Conservation (phyloP, 768 basidiomycete genomes). For the Lactifluus volemus region DNA sequence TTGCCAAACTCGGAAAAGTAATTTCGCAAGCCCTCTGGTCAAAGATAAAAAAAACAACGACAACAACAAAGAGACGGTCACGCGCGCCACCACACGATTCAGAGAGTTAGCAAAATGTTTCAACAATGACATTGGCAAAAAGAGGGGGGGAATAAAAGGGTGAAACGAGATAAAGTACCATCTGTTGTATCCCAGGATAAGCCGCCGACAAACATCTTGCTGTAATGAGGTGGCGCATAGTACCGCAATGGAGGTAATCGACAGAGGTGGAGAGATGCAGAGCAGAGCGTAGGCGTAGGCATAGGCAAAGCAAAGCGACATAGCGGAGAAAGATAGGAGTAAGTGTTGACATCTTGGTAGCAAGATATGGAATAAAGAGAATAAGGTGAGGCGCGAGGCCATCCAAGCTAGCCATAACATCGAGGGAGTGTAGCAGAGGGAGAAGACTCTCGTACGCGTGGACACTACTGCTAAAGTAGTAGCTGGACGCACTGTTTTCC, state of each 20-base stretch:
- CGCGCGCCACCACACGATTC: slow-evolving; percentile 28
- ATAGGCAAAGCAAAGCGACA: slow-evolving; percentile 19
- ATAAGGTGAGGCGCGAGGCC: slow-evolving; percentile 4
- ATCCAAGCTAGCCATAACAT: slow-evolving; percentile 16
- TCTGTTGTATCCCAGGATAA: slow-evolving; percentile 99
- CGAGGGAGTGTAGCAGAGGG: slow-evolving; percentile 14
- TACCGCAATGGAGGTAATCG: slow-evolving; percentile 17
- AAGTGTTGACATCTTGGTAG: slow-evolving; percentile 18
- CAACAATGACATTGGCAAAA: slow-evolving; percentile 22
- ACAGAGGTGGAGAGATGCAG: slow-evolving; percentile 18
- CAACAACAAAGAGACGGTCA: background rate
- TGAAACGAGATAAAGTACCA: slow-evolving; percentile 50
- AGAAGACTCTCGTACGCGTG: slow-evolving; percentile 8
- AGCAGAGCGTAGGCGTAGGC: slow-evolving; percentile 17
- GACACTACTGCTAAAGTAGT: slow-evolving; percentile 16
- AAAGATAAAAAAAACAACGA: background rate
- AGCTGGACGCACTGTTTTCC: slow-evolving; percentile 1
- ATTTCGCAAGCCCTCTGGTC: slow-evolving; percentile 60
- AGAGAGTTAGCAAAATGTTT: slow-evolving; percentile 36
- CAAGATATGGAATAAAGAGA: slow-evolving; percentile 15
- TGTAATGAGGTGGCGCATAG: slow-evolving; percentile 32
- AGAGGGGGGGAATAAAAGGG: slow-evolving; percentile 11
- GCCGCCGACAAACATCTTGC: slow-evolving; percentile 99
- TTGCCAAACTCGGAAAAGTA: slow-evolving; percentile 97
- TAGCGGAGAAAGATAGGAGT: slow-evolving; percentile 15